Evolutionary conservation across 495 filamentous ascomycete genomes (phyloP), one percentile per base, ranked within the genome.

Genomic region (Penicillium daleae): DNA sequence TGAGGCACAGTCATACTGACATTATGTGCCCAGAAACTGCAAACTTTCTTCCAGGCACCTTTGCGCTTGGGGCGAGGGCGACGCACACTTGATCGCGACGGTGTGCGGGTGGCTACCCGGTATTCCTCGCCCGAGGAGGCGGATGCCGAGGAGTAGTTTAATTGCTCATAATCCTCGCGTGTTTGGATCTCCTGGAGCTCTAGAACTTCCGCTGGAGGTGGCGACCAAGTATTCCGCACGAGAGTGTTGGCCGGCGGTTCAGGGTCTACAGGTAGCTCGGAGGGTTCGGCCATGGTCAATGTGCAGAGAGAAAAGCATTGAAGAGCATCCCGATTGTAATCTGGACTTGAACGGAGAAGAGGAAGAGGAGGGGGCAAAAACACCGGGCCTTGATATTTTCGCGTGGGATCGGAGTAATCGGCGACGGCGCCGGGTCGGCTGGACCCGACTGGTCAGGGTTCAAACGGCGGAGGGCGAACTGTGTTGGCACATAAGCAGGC

Each of bases 1-100:
- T 79, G 76, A 13, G 75, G 64, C 26, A 82, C 77, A 0, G 70
- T 76, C 64, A 80, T 42, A 10, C 67, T 74, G n/a, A 82, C 74
- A 71, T 82, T 52, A 10, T 73, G 70, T 10, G 65, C 71, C 79
- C 79, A 82, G 54, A 78, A 76, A 8, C 71, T 68, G 56, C 69
- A 62, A 9, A 78, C 35, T 1, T 55, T 33, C 19, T 66, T 62
- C 66, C 73, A 66, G 9, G 66, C 32, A 19, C 68, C 72, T 31
- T 68, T 72, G 22, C 73, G 64, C 60, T 62, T 50, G 27, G 63
- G 60, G 17, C 55, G 63, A 29, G 62, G 66, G 12, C 39, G 50
- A 27, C 50, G 66, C 3, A 56, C 35, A 51, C 61, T 65, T n/a
- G 65, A 31, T 0, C 65, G 73, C 2, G 74, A 74, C 0, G 58